Evolutionary conservation across 805 yeast species (phyloP), one percentile per base, ranked within the genome.

Genomic region (Blastobotrys parvus): DNA sequence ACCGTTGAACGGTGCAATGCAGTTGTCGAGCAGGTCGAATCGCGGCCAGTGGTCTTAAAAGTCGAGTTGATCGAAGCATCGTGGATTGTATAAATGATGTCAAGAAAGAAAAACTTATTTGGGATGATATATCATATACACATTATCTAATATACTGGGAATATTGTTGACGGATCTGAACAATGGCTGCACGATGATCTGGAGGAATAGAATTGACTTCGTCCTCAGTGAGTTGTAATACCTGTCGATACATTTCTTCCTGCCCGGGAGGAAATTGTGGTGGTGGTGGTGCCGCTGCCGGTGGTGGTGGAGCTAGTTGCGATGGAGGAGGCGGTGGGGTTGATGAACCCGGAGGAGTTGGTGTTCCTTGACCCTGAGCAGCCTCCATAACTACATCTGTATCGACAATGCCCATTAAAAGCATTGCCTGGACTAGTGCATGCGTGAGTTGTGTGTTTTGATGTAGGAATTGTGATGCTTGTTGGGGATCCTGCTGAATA

Each of bases 401-500:
- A 34, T 55, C 60, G 13, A 57, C 63, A 32, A 58, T 55, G 20
- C 63, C 69, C 55, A 63, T 62, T 46, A 59, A 60, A 47, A 79
- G 59, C 43, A 84, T 62, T 1, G 80, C 69, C 57, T 88, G 95
- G 1, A 87, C 84, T 25, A 87, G 63, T 0, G 92, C 87, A 56
- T 79, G 85, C 1, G 82, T 65, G 41, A 88, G 65, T 55, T 85
- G 94, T 0, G 92, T 90, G 53, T 79, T 52, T 3, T 49, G 77
- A 47, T 71, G 70, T 19, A 87, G 67, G 32, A 87, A 63, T 29
- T 71, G 71, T 42, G 70, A 74, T 67, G 81, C 81, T 45, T 78
- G 67, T 6, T 68, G 68, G 0, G 86, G 84, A 47, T 81, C 72
- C 35, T 70, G 71, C 3, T 62, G 60, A 2, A 81, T 63, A 77